Evolutionary conservation across 768 basidiomycete species (phyloP).

Genomic region (Boletus tylopilopsis): DNA sequence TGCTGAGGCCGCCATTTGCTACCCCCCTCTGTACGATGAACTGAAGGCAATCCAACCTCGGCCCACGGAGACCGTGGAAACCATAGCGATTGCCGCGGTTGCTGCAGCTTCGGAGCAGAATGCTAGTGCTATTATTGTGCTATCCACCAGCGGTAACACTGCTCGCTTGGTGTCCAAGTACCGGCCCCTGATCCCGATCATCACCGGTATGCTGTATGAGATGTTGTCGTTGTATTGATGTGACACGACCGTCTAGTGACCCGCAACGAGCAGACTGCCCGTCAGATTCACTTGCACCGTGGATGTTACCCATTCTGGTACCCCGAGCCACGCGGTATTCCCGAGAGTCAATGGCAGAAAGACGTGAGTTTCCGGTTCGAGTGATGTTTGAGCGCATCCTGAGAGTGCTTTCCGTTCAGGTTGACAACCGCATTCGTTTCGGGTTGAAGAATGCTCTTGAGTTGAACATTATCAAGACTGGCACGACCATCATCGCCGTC

Average conservation of each 20-base stretch:
- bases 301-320: constrained; percentile 98
- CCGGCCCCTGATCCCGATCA: constrained; percentile 88
- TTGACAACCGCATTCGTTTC: constrained; percentile 86
- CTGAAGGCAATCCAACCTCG: constrained; percentile 72
- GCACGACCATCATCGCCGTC: constrained; percentile 87
- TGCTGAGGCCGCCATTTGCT: constrained; percentile 93
- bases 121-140: constrained; percentile 91
- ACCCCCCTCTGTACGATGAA: constrained; percentile 91
- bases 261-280: constrained; percentile 90
- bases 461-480: constrained; percentile 83
- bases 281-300: constrained; percentile 95
- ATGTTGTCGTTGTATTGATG: constrained; percentile 6
- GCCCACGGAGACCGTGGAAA: constrained; percentile 93
- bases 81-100: constrained; percentile 93
- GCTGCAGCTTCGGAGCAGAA: constrained; percentile 94
- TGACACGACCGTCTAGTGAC: constrained; percentile 56
- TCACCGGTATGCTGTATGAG: constrained; percentile 63
- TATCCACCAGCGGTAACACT: constrained; percentile 96
- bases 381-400: constrained; percentile 3
- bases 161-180: constrained; percentile 96
- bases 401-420: constrained; percentile 38
- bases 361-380: constrained; percentile 57
- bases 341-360: constrained; percentile 91
- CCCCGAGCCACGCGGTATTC: constrained; percentile 87
- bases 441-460: constrained; percentile 81